These are phyloP conservation scores for Phytophthora syringae DNA, from an alignment of 352 stramenopile species.

Conservation along the genomic window DNA sequence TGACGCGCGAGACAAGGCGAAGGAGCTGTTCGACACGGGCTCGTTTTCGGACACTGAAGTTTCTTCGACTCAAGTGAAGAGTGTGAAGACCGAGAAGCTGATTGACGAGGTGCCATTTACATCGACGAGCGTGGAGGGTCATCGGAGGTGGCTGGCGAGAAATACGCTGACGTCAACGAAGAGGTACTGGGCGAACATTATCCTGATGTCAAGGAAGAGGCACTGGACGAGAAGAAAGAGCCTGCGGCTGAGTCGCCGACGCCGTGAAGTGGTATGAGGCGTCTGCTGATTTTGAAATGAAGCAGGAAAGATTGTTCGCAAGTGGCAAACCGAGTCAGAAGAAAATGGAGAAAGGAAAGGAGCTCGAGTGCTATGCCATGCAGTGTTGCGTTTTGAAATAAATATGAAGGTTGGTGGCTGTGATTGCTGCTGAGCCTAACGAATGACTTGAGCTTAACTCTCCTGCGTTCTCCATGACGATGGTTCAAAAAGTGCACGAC, in stretches of 20 bases:
- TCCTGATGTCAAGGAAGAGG: constrained; percentile 27
- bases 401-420: constrained; percentile 30
- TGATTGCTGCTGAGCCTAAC: constrained; percentile 2
- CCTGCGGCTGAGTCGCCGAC: constrained; percentile 33
- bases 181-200: constrained; percentile 35
- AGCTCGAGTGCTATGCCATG: constrained; percentile 8
- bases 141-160: background rate
- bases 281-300: constrained; percentile 6
- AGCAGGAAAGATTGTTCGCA: constrained; percentile 5
- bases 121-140: constrained; percentile 11
- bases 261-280: constrained; percentile 2
- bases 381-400: constrained; percentile 24
- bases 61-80: constrained; percentile 39
- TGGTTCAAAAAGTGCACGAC: too few species aligned
- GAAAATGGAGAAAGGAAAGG: background rate
- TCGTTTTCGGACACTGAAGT: constrained; percentile 23
- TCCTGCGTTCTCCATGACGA: too few species aligned
- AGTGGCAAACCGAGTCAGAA: constrained; percentile 13
- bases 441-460: background rate
- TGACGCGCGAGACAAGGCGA: constrained; percentile 32
- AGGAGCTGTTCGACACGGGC: constrained; percentile 25
- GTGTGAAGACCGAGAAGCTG: constrained; percentile 44
- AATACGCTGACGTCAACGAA: constrained; percentile 16
- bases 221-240: constrained; percentile 37
- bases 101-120: constrained; percentile 29